Evolutionary conservation across 2,329 filamentous ascomycete genomes (phyloP), one percentile per base, ranked within the genome.

Genomic region (Eutypa lata): DNA sequence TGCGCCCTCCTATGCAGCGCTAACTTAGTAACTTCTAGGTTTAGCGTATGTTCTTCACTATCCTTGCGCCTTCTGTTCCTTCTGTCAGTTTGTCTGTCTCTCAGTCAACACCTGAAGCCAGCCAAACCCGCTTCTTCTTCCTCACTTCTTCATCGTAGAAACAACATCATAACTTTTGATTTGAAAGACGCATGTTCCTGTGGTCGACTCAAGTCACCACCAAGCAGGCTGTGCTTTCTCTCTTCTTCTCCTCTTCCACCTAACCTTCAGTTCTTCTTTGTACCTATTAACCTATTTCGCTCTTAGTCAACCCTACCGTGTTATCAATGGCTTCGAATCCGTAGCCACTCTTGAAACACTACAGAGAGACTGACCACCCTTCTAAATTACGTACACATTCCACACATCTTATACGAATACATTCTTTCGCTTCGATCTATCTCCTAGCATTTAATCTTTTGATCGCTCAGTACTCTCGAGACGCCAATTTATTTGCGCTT

Each of bases 371-470:
- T 53, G 24, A 28, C 53, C 54, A 47, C 53, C 37, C 45, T 60
- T 63, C 60, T 61, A 58, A 58, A 61, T 59, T 60, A 50, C 55
- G 58, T 35, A 47, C 51, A 62, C 56, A 52, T 56, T 59, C 53
- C 58, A 52, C 42, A 6, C 13, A 5, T 38, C n/a, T 18, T 38
- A 38, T 14, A 38, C 16, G 26, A 13, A 45, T 3, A 13, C 16
- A 24, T 45, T 45, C 21, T 45, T 45, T 45, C n/a, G n/a, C 21
- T 45, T 21, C 42, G 13, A 26, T 26, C 22, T 45, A n/a, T 45
- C 22, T 45, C 21, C 42, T 45, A 45, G 16, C 22, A 16, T 45
- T 45, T 45, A 45, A 45, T 45, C 11, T 24, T 45, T 18, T 45
- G 13, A 10, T 26, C 21, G 6, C 21, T 45, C 22, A 28, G 42